Conservation (phyloP, 768 basidiomycete species). For the Suillus tomentosus region DNA sequence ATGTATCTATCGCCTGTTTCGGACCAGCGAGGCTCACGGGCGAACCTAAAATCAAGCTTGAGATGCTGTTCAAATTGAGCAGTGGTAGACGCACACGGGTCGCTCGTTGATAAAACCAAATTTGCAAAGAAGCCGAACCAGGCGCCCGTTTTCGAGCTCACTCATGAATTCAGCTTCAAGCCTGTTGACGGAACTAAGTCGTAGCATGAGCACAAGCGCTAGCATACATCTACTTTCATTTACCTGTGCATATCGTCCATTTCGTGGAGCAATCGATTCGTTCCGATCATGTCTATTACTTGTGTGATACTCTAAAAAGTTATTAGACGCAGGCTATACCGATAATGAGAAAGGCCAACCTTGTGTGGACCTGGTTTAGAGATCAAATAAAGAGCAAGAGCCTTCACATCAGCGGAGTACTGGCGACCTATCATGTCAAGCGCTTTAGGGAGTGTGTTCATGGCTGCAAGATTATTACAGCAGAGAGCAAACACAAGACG, state of each 20-base stretch:
- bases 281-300: slow-evolving; percentile 77
- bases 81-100: slow-evolving; percentile 74
- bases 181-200: slow-evolving; percentile 71
- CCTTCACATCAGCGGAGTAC: slow-evolving; percentile 85
- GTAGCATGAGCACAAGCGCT: slow-evolving; percentile 7
- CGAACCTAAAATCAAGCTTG: slow-evolving; percentile 62
- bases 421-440: slow-evolving; percentile 70
- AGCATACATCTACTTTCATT: slow-evolving; percentile 24
- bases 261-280: slow-evolving; percentile 64
- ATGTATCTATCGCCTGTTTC: slow-evolving; percentile 98
- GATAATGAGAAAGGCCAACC: slow-evolving; percentile 37
- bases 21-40: slow-evolving; percentile 95
- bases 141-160: slow-evolving; percentile 91
- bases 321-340: slow-evolving; percentile 9
- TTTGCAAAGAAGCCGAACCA: slow-evolving; percentile 88
- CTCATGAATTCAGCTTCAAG: slow-evolving; percentile 82
- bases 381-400: slow-evolving; percentile 73
- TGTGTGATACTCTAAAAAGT: slow-evolving; percentile 68
- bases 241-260: slow-evolving; percentile 84
- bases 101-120: slow-evolving; percentile 99
- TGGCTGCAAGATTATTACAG: slow-evolving; percentile 62
- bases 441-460: slow-evolving; percentile 65
- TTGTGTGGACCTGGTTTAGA: slow-evolving; percentile 70
- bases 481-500: slow-evolving; percentile 79
- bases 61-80: background rate